Percentiles rank a stretch among this genome's conserved stretches.
Evolutionary conservation across 1,139 yeast genomes (phyloP).

Genomic region (Scheffersomyces quercinus): DNA sequence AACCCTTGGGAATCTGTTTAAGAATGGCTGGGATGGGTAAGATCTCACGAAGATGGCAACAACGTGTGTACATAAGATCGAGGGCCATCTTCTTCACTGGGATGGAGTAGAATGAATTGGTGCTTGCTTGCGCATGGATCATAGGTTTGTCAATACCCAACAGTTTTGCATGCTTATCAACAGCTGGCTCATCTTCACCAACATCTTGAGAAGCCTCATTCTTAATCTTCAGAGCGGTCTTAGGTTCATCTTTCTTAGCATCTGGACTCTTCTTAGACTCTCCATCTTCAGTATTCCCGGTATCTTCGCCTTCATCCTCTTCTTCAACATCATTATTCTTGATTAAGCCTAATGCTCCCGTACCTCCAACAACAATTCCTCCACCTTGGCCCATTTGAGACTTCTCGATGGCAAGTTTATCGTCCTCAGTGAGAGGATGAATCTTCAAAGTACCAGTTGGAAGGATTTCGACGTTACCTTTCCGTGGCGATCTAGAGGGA

Average conservation of each 20-base stretch:
- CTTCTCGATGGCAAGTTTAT: slow-evolving; percentile 41
- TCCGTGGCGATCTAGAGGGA: slow-evolving; percentile 63
- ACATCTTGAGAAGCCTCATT: slow-evolving; percentile 3
- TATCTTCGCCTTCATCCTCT: slow-evolving; percentile 11
- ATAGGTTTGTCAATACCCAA: slow-evolving; percentile 53
- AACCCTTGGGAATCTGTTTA: slow-evolving; percentile 70
- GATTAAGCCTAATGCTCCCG: slow-evolving; percentile 56
- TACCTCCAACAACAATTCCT: slow-evolving; percentile 81
- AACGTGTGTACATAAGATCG: slow-evolving; percentile 69
- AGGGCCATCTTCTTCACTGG: slow-evolving; percentile 52
- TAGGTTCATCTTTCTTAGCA: slow-evolving; percentile 25
- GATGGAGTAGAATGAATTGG: slow-evolving; percentile 20
- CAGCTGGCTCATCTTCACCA: slow-evolving; percentile 41
- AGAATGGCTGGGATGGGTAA: slow-evolving; percentile 75
- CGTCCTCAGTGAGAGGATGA: slow-evolving; percentile 65
- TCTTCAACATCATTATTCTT: slow-evolving; percentile 19
- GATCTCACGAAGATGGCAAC: slow-evolving; percentile 74
- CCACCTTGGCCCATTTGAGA: slow-evolving; percentile 56
- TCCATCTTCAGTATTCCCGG: slow-evolving; percentile 24
- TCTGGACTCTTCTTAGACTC: slow-evolving; percentile 18
- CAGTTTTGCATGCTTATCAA: slow-evolving; percentile 41
- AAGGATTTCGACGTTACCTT: slow-evolving; percentile 68
- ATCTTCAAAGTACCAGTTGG: slow-evolving; percentile 60
- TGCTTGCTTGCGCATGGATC: slow-evolving; percentile 22
- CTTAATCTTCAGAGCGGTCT: background rate